Evolutionary conservation across 768 basidiomycete genomes (phyloP), one percentile per base, ranked within the genome.

Genomic region (Serendipita sp.): DNA sequence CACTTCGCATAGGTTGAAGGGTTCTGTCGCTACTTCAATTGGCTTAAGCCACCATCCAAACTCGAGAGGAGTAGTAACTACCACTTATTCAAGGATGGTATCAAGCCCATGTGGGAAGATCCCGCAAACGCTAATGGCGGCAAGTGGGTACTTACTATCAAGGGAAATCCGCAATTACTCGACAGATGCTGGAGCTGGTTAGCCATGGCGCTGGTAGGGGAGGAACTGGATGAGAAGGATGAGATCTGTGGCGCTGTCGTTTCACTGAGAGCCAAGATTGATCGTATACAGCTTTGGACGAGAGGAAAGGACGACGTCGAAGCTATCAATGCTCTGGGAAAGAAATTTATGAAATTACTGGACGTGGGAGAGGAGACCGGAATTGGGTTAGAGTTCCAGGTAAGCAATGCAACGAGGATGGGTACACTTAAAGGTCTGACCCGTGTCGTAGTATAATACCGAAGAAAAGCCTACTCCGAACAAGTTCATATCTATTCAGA

Each of bases 81-180:
- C 70, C 93, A 97, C 72, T 80, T 97, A 64, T 96, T 97, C 83
- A 95, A 95, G 76, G 80, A 83, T 24, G 89, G 89, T 16, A 93
- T 93, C 78, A 91, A 92, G 72, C 91, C 91, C 13, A 95, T 96
- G 93, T 96, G 92, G 92, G 93, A 95, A 76, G 93, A 95, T 73
- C 82, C 83, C 35, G 89, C 91, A 64, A 96, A 96, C 71, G 88
- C 89, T 30, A 81, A 86, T 63, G 93, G 93, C 18, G 93, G 93
- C 41, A 94, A 93, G 76, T 96, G 93, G 93, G 91, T 93, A 18
- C 74, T 97, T 65, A 91, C 91, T 70, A 91, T 95, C 86, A 87
- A 88, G 78, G 86, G 86, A 70, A 88, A 86, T 68, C 84, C 89
- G 2, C 74, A 75, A 54, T 73, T 92, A 69, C 76, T 95, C 60